phyloP scores from a whole-genome alignment of 345 rosid species.

The Kandelia obovata region DNA sequence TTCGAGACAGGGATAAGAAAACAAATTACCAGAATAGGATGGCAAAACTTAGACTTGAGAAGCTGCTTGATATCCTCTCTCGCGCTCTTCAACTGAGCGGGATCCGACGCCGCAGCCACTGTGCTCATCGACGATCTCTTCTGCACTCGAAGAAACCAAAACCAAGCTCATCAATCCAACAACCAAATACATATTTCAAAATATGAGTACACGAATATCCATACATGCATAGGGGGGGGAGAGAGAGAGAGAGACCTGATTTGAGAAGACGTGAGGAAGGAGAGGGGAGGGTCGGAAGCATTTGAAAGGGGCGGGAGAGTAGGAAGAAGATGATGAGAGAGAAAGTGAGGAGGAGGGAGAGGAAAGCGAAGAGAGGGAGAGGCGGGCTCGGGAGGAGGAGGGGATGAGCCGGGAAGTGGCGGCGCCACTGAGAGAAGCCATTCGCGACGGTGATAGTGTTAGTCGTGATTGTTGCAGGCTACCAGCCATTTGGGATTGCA shows the following conservation, averaged over 20 bases:
- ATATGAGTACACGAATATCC: background rate
- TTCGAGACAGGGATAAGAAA: background rate
- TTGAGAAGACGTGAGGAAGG: conserved; percentile 33
- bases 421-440: conserved; percentile 60
- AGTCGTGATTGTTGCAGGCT: conserved; percentile 7
- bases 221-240: background rate
- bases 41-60: conserved; percentile 69
- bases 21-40: conserved; percentile 67
- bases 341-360: conserved; percentile 16
- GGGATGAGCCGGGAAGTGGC: conserved; percentile 50
- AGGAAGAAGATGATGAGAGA: conserved; percentile 24
- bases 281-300: conserved; percentile 52
- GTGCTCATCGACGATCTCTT: conserved; percentile 39
- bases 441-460: conserved; percentile 12
- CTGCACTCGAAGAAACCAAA: conserved; percentile 23
- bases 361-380: conserved; percentile 27
- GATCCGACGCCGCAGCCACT: conserved; percentile 62
- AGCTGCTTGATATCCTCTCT: conserved; percentile 82
- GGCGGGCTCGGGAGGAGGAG: conserved; percentile 39
- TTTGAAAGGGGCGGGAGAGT: conserved; percentile 41
- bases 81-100: conserved; percentile 76
- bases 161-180: conserved; percentile 1
- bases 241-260: conserved; percentile 39
- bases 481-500: conserved; percentile 6
- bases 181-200: background rate